Base-by-base conservation (phyloP, 2,329 filamentous ascomycete genomes). In the Emydomyces testavorans region DNA sequence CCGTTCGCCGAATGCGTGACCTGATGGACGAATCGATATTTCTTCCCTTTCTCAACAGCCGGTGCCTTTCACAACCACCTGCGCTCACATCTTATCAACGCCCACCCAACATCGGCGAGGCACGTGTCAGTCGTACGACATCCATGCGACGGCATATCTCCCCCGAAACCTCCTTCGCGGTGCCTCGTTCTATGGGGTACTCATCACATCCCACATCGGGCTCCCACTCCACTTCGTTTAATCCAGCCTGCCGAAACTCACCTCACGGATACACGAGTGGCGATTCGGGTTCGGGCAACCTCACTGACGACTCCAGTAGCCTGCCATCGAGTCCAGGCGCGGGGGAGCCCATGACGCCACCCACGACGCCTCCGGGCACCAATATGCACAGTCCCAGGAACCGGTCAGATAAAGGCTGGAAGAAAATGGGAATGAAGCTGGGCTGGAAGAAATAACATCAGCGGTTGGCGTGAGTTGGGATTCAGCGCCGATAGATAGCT, bases 11-110 rank as follows among this genome's bases (percentile, higher is more conserved):
- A 52, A 85, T 95, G 34, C 89, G 90, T 64, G 92, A 96, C 57
- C 72, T 98, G 48, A 96, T 98, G 89, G 93, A 94, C 58, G 92
- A 96, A 63, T 95, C 89, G 2, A 85, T 96, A 0, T 73, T 96
- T 44, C 81, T 94, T 0, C 89, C 90, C 0, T 98, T 96, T 62
- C 74, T 96, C 46, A 90, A 94, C 65, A 77, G 73, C 53, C 68
- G 74, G 16, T 61, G 61, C 7, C 58, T 50, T 36, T 47, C 61
- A 3, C 45, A 36, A 35, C 45, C 31, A 16, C 48, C 48, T 28
- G 32, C 46, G 6, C 50, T 32, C 20, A 7, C 18, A 11, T 24
- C 41, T 2, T 37, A 45, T 24, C 37, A 34, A 15, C 40, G 45
- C 28, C 21, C 39, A 6, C 34, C 31, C 11, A 42, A 24, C 21